A percentile compares a stretch with the other conserved stretches of the same genome.
phyloP scores from a whole-genome alignment of 2,329 filamentous ascomycete species.

The Gaeumannomyces tritici region DNA sequence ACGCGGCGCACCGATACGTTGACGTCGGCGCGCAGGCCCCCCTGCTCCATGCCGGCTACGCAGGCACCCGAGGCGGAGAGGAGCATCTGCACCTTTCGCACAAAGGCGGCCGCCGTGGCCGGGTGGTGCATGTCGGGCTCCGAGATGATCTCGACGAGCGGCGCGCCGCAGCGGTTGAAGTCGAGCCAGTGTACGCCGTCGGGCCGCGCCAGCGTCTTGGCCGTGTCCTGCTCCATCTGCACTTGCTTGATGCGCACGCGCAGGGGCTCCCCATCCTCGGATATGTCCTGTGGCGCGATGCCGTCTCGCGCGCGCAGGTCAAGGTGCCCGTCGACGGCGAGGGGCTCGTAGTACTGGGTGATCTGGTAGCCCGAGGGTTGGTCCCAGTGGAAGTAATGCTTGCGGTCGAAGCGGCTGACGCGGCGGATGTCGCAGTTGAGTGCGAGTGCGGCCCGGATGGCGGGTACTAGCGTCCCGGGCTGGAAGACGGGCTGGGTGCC shows the following conservation, averaged over 20 bases:
- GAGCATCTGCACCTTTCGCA: constrained; percentile 78
- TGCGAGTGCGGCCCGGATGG: constrained; percentile 79
- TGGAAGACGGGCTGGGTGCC: constrained; percentile 86
- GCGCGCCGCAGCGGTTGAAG: constrained; percentile 86
- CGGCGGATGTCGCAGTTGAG: constrained; percentile 70
- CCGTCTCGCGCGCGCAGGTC: constrained; percentile 66
- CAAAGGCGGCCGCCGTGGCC: constrained; percentile 76
- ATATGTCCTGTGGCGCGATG: constrained; percentile 63
- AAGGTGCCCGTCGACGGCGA: constrained; percentile 63
- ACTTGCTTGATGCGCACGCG: constrained; percentile 82
- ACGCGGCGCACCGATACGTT: constrained; percentile 77
- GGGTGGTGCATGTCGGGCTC: constrained; percentile 81
- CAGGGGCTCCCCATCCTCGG: constrained; percentile 33
- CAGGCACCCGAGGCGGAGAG: constrained; percentile 76
- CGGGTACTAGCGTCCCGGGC: constrained; percentile 71
- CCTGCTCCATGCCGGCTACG: constrained; percentile 85
- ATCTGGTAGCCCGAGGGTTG: constrained; percentile 96
- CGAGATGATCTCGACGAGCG: constrained; percentile 92
- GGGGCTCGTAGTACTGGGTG: constrained; percentile 81
- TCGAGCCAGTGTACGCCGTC: constrained; percentile 71
- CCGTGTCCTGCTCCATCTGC: constrained; percentile 96
- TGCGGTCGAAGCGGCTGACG: constrained; percentile 81
- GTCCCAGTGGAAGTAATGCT: constrained; percentile 99
- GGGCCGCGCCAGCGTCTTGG: constrained; percentile 78
- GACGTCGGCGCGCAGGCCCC: constrained; percentile 84